Percentiles rank a stretch among this genome's conserved stretches.
Evolutionary conservation across 1,139 yeast genomes (phyloP).

Genomic region (Candida tropicalis): DNA sequence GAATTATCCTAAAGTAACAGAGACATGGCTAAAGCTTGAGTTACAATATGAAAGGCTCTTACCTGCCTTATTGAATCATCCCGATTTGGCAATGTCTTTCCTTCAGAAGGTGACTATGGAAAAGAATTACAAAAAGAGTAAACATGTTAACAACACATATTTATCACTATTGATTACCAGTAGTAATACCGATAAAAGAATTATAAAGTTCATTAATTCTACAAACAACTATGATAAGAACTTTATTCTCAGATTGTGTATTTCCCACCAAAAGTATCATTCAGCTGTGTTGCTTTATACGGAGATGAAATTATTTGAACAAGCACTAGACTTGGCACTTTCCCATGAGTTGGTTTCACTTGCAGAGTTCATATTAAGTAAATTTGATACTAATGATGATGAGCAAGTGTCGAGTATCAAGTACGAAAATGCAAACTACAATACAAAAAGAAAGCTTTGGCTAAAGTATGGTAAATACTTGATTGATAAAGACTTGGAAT

Average conservation of each 20-base stretch:
- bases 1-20: conserved; percentile 67
- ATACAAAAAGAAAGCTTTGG: conserved; percentile 74
- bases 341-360: conserved; percentile 60
- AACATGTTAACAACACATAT: conserved; percentile 68
- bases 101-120: conserved; percentile 61
- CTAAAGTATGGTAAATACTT: conserved; percentile 64
- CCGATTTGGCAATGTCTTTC: conserved; percentile 64
- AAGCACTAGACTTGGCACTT: conserved; percentile 78
- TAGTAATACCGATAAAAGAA: conserved; percentile 30
- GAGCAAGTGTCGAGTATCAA: conserved; percentile 26
- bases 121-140: conserved; percentile 43
- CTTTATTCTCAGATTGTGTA: conserved; percentile 74
- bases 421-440: conserved; percentile 38
- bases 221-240: conserved; percentile 58
- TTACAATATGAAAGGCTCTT: conserved; percentile 62
- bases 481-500: conserved; percentile 37
- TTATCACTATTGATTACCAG: conserved; percentile 71
- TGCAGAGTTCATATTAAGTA: conserved; percentile 45
- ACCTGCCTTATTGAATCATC: conserved; percentile 70
- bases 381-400: conserved; percentile 27
- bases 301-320: conserved; percentile 68
- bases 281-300: conserved; percentile 73
- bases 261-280: conserved; percentile 56
- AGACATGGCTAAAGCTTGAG: conserved; percentile 71
- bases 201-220: conserved; percentile 32